A percentile compares a stretch with the other conserved stretches of the same genome.
phyloP scores from a whole-genome alignment of 805 yeast genomes.

The Yarrowia yakushimensis region DNA sequence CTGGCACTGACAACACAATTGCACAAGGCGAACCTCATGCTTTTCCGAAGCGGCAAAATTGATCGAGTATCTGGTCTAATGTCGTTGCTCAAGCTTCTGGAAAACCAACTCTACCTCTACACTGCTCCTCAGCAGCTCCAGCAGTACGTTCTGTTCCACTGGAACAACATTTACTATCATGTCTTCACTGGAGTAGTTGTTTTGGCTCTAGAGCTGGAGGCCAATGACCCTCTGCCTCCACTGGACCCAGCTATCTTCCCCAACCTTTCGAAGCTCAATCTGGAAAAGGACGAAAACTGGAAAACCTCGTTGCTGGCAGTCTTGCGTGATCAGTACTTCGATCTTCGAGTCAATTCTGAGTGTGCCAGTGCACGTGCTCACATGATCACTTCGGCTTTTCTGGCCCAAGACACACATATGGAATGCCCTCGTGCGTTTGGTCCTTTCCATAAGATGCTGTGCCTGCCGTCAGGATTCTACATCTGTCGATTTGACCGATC shows the following conservation, averaged over 20 bases:
- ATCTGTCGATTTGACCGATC: constrained; percentile 9
- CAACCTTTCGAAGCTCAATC: not conserved
- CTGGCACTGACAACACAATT: not conserved
- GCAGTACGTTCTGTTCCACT: constrained; percentile 5
- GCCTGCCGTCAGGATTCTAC: not conserved
- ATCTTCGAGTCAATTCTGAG: not conserved
- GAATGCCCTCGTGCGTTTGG: constrained; percentile 16
- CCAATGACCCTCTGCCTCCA: not conserved
- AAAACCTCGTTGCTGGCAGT: not conserved
- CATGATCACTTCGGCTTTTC: constrained; percentile 13
- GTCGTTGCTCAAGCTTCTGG: not conserved
- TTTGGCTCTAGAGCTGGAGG: not conserved
- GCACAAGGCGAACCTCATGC: constrained; percentile 1
- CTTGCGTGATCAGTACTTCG: constrained; percentile 6
- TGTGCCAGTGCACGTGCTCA: constrained; percentile 19
- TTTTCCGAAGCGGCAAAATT: not conserved
- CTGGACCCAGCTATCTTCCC: not conserved
- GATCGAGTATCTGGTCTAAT: not conserved
- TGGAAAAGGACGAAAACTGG: not conserved
- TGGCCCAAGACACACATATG: constrained; percentile 3
- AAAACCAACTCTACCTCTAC: constrained; percentile 2
- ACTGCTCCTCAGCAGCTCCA: not conserved
- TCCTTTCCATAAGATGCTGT: not conserved
- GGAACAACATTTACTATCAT: constrained; percentile 22
- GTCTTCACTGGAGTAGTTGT: not conserved